Evolutionary conservation across 805 yeast species (phyloP).

Genomic region (Wickerhamiella cacticola): DNA sequence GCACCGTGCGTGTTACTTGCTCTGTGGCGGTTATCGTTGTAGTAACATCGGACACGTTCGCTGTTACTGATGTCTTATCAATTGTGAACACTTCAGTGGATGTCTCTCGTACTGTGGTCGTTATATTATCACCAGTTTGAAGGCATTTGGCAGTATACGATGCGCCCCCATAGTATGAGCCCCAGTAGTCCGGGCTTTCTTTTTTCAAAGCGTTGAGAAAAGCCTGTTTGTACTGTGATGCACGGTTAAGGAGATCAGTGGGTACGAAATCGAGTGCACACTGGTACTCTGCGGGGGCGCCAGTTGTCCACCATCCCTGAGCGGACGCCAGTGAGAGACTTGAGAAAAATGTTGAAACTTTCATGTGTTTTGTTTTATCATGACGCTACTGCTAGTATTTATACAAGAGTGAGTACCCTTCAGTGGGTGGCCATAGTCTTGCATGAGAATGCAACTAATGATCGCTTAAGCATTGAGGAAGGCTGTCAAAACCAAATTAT

Average conservation of each 20-base stretch:
- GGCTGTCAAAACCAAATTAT: neutral
- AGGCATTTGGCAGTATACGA: neutral
- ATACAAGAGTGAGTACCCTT: neutral
- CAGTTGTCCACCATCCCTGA: conserved; percentile 8
- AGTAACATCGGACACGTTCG: neutral
- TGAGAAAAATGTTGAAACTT: neutral
- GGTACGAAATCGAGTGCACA: conserved; percentile 10
- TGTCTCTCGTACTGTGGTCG: neutral
- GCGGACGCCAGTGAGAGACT: neutral
- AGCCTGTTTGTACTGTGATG: conserved; percentile 1
- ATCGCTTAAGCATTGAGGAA: neutral
- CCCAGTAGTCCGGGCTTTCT: conserved; percentile 10
- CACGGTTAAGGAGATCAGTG: neutral
- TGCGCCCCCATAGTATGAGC: conserved; percentile 1
- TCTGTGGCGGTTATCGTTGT: conserved; percentile 1
- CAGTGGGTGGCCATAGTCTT: neutral
- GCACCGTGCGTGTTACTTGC: neutral
- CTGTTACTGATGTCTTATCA: neutral
- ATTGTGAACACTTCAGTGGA: neutral
- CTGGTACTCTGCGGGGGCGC: conserved; percentile 6
- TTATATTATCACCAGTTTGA: neutral
- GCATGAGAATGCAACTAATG: neutral
- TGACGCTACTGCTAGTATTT: neutral
- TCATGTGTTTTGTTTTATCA: neutral
- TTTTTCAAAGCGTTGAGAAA: conserved; percentile 6